These are phyloP conservation scores for Diaporthe amygdali DNA, from an alignment of 2,329 filamentous ascomycete genomes.

Conservation along the genomic window DNA sequence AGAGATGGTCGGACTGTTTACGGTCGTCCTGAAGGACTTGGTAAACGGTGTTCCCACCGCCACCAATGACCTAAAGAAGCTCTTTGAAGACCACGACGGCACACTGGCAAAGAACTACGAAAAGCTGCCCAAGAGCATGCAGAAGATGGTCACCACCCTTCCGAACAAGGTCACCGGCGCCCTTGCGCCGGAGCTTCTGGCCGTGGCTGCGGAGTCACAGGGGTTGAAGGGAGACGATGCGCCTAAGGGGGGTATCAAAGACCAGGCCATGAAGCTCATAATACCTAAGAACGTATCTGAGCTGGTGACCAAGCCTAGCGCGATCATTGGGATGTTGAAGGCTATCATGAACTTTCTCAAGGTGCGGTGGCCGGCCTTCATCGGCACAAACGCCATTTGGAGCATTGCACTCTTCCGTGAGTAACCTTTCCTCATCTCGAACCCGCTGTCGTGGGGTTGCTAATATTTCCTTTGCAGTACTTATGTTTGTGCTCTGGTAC, in stretches of 20 bases:
- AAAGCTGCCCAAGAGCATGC: slow-evolving; percentile 76
- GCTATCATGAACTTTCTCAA: slow-evolving; percentile 92
- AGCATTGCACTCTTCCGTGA: slow-evolving; percentile 86
- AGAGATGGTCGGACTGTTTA: slow-evolving; percentile 83
- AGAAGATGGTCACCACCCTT: slow-evolving; percentile 85
- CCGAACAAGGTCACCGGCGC: slow-evolving; percentile 80
- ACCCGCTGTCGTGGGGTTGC: neutral
- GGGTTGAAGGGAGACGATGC: slow-evolving; percentile 62
- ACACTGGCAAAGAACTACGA: slow-evolving; percentile 65
- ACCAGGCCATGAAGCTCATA: slow-evolving; percentile 69
- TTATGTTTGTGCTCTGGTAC: slow-evolving; percentile 97
- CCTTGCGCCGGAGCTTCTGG: slow-evolving; percentile 82
- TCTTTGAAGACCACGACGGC: slow-evolving; percentile 66
- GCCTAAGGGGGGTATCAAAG: slow-evolving; percentile 45
- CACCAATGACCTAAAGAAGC: slow-evolving; percentile 79
- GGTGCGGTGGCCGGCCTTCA: slow-evolving; percentile 85
- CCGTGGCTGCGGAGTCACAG: slow-evolving; percentile 77
- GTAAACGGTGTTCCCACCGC: slow-evolving; percentile 93
- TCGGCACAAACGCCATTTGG: slow-evolving; percentile 91
- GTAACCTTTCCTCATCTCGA: slow-evolving; percentile 39
- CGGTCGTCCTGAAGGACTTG: slow-evolving; percentile 88
- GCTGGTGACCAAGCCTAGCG: slow-evolving; percentile 84
- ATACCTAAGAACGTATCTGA: slow-evolving; percentile 77
- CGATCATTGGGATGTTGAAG: slow-evolving; percentile 81
- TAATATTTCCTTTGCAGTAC: slow-evolving; percentile 55